Percentiles rank a stretch among this genome's conserved stretches.
Conservation (phyloP, 345 rosid genomes). For the thale cress (Arabidopsis thaliana) region DNA sequence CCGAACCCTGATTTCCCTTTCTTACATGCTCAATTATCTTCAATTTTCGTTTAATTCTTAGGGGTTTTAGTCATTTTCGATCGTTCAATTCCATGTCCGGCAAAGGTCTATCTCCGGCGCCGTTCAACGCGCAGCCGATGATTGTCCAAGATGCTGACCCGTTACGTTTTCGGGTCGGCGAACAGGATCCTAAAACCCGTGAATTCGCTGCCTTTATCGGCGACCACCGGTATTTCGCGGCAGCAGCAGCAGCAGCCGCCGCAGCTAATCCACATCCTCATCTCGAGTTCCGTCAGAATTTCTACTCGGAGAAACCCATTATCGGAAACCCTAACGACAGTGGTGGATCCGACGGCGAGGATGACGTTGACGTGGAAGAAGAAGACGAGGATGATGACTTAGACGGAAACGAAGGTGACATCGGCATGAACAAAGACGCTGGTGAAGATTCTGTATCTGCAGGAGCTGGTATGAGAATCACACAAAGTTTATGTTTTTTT, state of each 20-base stretch:
- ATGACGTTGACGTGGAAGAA: slow-evolving; percentile 40
- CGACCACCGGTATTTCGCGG: slow-evolving; percentile 47
- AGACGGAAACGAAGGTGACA: slow-evolving; percentile 40
- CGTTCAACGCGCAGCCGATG: slow-evolving; percentile 37
- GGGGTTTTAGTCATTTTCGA: background rate
- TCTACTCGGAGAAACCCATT: slow-evolving; percentile 43
- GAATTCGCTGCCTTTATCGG: slow-evolving; percentile 46
- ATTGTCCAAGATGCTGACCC: slow-evolving; percentile 49
- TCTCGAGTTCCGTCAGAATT: slow-evolving; percentile 41
- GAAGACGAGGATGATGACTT: slow-evolving; percentile 45
- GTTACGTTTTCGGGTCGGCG: slow-evolving; percentile 48
- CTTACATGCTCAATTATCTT: background rate
- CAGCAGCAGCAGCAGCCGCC: slow-evolving; percentile 47
- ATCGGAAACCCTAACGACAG: slow-evolving; percentile 38
- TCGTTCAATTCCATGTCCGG: slow-evolving; percentile 40
- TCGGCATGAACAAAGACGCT: slow-evolving; percentile 36
- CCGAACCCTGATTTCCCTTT: background rate
- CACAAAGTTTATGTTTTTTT: background rate
- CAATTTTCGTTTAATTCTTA: background rate
- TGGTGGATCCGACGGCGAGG: slow-evolving; percentile 48
- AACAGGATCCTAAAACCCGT: slow-evolving; percentile 45
- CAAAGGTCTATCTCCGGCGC: slow-evolving; percentile 36
- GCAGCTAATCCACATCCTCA: slow-evolving; percentile 41
- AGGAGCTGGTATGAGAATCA: slow-evolving; percentile 39
- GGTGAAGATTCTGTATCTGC: slow-evolving; percentile 34